phyloP scores from a whole-genome alignment of 177 flowering plant species.

The Tripterygium wilfordii region DNA sequence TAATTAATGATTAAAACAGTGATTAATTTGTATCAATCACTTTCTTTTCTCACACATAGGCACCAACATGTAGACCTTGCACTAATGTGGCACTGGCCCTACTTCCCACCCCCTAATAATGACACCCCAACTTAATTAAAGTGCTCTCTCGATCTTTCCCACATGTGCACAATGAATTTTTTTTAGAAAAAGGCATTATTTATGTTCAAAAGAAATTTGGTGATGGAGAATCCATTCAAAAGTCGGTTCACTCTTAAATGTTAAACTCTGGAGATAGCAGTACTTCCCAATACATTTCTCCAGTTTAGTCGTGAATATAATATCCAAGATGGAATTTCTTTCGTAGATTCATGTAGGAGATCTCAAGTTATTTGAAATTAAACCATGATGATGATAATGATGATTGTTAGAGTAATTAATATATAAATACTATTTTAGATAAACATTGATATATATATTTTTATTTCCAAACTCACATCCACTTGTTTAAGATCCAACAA shows the following conservation, averaged over 20 bases:
- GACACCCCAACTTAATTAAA: constrained; percentile 13
- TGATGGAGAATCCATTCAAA: too few relatives aligned
- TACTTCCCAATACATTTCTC: too few relatives aligned
- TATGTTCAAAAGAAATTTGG: too few relatives aligned
- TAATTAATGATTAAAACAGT: constrained; percentile 23
- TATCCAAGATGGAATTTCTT: too few relatives aligned
- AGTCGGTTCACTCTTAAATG: too few relatives aligned
- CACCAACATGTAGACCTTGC: constrained; percentile 45
- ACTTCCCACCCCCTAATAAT: constrained; percentile 21
- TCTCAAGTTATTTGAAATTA: neutral
- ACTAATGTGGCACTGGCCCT: constrained; percentile 24
- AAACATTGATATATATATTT: too few relatives aligned
- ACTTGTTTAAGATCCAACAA: too few relatives aligned
- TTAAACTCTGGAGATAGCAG: too few relatives aligned
- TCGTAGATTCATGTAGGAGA: neutral
- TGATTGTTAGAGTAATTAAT: neutral
- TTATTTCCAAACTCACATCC: too few relatives aligned
- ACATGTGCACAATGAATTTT: neutral
- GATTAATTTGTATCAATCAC: constrained; percentile 28
- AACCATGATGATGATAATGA: neutral
- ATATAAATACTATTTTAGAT: neutral
- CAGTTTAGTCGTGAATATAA: too few relatives aligned
- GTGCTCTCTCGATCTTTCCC: neutral
- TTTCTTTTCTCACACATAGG: constrained; percentile 31
- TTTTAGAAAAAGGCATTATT: too few relatives aligned